A percentile compares a stretch with the other conserved stretches of the same genome.
phyloP scores from a whole-genome alignment of 768 basidiomycete genomes.

The Naganishia onofrii region DNA sequence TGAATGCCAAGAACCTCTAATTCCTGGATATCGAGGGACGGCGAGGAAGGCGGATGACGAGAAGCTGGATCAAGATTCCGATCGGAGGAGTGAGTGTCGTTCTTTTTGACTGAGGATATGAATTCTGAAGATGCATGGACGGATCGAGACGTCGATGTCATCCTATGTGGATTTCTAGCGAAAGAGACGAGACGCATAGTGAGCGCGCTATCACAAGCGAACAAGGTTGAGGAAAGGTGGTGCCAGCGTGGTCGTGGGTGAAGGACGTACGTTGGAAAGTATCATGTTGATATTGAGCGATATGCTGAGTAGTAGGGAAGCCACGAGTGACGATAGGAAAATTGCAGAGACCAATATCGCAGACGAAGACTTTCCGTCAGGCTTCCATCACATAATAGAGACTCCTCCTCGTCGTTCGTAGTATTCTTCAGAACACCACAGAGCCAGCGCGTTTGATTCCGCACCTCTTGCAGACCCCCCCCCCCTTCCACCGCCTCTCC shows the following conservation, averaged over 20 bases:
- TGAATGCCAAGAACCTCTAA: constrained; percentile 7
- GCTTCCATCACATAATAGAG: no score
- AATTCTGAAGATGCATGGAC: no score
- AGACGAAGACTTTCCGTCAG: no score
- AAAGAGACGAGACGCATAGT: constrained; percentile 1
- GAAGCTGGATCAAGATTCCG: background rate
- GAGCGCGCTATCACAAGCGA: constrained; percentile 1
- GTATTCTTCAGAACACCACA: no score
- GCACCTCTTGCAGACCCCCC: no score
- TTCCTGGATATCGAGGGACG: background rate
- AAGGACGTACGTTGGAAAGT: background rate
- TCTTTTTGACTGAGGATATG: background rate
- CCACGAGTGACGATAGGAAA: no score
- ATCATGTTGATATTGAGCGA: no score
- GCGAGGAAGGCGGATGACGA: background rate
- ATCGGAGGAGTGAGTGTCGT: background rate
- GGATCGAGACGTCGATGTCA: constrained; percentile 2
- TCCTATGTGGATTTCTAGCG: constrained; percentile 1
- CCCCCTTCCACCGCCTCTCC: no score
- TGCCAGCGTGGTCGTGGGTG: background rate
- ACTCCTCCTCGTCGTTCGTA: no score
- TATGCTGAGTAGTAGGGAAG: no score
- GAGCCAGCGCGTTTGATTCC: no score
- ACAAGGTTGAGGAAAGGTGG: background rate
- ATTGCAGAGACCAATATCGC: no score